Evolutionary conservation across 1,284 basidiomycete species (phyloP), one percentile per base, ranked within the genome.

Genomic region (Microbotryum lychnidis-dioicae): DNA sequence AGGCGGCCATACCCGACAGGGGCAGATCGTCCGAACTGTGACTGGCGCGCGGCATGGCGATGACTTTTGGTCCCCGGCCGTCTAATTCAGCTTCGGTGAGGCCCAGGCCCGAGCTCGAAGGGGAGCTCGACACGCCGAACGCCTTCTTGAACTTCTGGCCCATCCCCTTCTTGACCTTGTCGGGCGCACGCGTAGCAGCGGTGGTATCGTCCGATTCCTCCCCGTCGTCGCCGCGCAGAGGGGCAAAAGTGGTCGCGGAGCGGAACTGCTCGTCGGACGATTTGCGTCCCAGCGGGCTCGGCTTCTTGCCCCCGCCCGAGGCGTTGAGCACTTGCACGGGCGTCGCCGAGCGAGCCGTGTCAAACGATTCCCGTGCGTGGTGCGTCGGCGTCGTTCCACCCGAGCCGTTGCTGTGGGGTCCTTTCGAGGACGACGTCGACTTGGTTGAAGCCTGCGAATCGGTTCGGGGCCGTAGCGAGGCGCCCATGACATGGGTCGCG

Each of bases 141-240:
- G 66, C 64, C 60, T 66, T 68, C 53, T 66, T 65, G 60, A 63
- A 66, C 37, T 61, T 51, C 29, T 47, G 50, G 50, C 54, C 58
- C 56, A 68, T 61, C 16, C 66, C 63, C 54, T 62, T 65, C 45
- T 67, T 67, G 42, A 61, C 59, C 54, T 67, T 61, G 27, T 3
- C 31, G 12, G 51, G 25, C 18, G 51, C 27, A 29, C 27, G 51
- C 1, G 54, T 61, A 50, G 66, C 61, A n/a, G 57, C 66, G 33
- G 66, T 62, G 14, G 66, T 68, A 4, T 50, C 62, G 56, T 68
- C 66, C 50, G 57, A 60, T 12, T 68, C 64, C 27, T 53, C 59
- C 2, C 57, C 64, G 21, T 63, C 61, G 21, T 62, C 52, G 10
- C 46, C 46, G 20, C 8, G 31, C 31, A 33, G 6, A 2, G 16